Conservation (phyloP, 2,329 filamentous ascomycete species). For the Aspergillus aculeatus region DNA sequence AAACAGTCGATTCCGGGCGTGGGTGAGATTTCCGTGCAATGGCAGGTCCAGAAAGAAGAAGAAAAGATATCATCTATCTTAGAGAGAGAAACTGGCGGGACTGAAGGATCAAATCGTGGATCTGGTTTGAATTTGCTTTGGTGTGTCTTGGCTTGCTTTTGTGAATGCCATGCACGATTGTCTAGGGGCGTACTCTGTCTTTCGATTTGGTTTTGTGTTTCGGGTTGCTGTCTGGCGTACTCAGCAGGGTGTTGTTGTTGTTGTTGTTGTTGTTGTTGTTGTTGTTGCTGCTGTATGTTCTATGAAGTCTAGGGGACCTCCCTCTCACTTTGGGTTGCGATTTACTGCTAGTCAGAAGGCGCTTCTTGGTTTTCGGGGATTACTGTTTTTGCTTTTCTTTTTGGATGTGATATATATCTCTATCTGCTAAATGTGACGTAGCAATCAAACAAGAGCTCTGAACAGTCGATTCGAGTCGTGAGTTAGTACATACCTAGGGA, state of each 20-base stretch:
- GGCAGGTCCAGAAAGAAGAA: not conserved
- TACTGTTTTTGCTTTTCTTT: not conserved
- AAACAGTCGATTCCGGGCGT: not conserved
- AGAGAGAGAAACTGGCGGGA: not conserved
- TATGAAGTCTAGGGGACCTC: not conserved
- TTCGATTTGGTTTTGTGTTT: not conserved
- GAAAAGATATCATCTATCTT: not conserved
- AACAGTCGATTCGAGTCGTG: not conserved
- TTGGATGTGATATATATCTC: slow-evolving; percentile 5
- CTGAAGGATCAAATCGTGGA: not conserved
- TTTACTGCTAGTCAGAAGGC: not conserved
- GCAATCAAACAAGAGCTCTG: not conserved
- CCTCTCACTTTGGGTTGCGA: not conserved
- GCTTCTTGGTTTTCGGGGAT: not conserved
- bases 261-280: not conserved
- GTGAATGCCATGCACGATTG: not conserved
- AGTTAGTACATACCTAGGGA: not conserved
- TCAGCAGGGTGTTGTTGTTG: not conserved
- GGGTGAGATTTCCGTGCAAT: not conserved
- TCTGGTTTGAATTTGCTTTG: not conserved
- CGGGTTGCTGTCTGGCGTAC: not conserved
- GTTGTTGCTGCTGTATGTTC: not conserved
- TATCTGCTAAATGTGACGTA: not conserved
- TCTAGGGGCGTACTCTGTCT: not conserved
- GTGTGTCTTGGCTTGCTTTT: not conserved